Percentiles rank a stretch among this genome's conserved stretches.
Evolutionary conservation across 208 protist genomes (phyloP).

Genomic region (Plasmodiophora brassicae): DNA sequence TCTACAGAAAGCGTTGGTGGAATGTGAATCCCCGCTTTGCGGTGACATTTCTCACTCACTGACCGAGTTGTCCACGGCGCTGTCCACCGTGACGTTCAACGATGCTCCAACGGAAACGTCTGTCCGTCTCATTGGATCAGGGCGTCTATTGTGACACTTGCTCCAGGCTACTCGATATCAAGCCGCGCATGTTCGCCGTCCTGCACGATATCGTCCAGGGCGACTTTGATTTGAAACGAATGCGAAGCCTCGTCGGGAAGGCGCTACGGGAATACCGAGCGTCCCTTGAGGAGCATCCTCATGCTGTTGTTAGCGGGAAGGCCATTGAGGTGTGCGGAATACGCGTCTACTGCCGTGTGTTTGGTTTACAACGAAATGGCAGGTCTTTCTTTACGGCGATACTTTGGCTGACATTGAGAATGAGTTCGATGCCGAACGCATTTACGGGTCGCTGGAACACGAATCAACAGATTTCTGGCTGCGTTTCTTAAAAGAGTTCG

Average conservation of each 20-base stretch:
- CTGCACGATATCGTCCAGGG: not conserved
- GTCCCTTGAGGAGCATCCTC: not conserved
- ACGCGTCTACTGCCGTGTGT: not conserved
- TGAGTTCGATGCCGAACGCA: not conserved
- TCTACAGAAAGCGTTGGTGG: slow-evolving; percentile 42
- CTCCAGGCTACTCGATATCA: not conserved
- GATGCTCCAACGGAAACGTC: not conserved
- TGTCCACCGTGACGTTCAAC: not conserved
- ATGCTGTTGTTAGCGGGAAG: not conserved
- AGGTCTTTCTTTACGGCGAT: slow-evolving; percentile 7
- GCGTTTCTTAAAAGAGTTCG: not conserved
- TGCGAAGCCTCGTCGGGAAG: not conserved
- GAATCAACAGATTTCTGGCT: not conserved
- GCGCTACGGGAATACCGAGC: not conserved
- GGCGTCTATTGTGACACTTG: not conserved
- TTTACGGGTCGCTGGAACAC: not conserved
- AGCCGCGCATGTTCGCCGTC: not conserved
- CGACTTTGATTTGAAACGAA: not conserved
- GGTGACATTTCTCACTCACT: not conserved
- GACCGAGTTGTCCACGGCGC: slow-evolving; percentile 1
- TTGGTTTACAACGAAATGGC: too few relatives aligned
- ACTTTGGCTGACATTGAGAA: not conserved
- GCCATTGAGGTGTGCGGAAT: not conserved
- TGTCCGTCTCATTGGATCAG: not conserved
- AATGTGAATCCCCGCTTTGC: slow-evolving; percentile 32